Evolutionary conservation across 2,329 filamentous ascomycete species (phyloP).

Genomic region (Colletotrichum sp.): DNA sequence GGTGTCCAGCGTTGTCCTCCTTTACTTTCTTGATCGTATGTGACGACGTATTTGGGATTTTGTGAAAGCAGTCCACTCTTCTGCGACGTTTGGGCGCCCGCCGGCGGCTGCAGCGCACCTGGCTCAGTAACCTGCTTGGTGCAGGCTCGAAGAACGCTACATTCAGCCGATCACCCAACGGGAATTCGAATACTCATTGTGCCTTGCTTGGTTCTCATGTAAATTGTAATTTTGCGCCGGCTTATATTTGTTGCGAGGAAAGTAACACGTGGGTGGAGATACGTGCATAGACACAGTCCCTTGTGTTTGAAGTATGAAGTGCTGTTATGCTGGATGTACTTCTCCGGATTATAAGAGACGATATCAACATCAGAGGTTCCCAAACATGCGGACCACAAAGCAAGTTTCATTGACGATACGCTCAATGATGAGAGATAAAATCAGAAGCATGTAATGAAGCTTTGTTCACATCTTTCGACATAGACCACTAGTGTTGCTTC

Average conservation of each 20-base stretch:
- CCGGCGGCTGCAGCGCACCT: background rate
- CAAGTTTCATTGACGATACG: background rate
- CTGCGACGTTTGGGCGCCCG: background rate
- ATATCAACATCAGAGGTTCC: fast-evolving
- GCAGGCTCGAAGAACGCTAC: background rate
- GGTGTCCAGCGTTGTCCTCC: background rate
- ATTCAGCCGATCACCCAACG: background rate
- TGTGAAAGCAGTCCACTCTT: background rate
- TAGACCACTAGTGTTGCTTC: background rate
- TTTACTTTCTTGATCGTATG: background rate
- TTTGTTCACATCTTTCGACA: background rate
- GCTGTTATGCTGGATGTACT: background rate
- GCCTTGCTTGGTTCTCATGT: background rate
- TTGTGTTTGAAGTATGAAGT: background rate
- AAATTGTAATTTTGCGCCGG: background rate
- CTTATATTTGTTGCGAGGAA: background rate
- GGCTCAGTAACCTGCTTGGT: background rate
- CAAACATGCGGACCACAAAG: background rate
- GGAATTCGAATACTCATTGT: background rate
- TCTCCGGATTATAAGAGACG: background rate
- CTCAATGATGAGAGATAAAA: background rate
- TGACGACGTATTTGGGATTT: background rate
- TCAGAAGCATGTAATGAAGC: background rate
- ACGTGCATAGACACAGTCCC: background rate
- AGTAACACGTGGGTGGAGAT: background rate